A percentile compares a stretch with the other conserved stretches of the same genome.
Conservation (phyloP, 495 filamentous ascomycete species). For the Geopyxis carbonaria region DNA sequence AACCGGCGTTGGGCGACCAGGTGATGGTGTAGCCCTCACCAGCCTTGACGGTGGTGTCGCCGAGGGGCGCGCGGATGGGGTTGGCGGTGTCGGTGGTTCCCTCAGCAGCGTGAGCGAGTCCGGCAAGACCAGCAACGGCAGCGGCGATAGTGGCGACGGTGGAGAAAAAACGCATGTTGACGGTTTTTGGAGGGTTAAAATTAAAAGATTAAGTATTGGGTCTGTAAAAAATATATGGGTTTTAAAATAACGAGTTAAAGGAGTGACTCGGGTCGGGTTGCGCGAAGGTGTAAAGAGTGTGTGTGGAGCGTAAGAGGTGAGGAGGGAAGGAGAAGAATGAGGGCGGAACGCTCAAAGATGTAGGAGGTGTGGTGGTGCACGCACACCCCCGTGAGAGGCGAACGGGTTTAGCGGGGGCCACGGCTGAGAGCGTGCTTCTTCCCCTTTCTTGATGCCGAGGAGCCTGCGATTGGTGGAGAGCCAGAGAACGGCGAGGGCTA, state of each 20-base stretch:
- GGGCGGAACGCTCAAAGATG: no score
- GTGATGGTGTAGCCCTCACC: conserved; percentile 2
- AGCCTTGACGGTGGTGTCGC: not conserved
- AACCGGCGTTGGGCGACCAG: conserved; percentile 4
- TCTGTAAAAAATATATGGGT: not conserved
- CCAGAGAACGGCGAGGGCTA: no score
- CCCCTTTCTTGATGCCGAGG: no score
- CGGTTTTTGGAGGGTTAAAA: not conserved
- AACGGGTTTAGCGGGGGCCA: no score
- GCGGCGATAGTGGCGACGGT: not conserved
- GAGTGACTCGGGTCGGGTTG: conserved; percentile 5
- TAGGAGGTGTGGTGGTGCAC: no score
- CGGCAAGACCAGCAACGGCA: not conserved
- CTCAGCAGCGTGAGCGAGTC: not conserved
- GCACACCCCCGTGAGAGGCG: no score
- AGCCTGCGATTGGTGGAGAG: no score
- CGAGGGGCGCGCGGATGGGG: conserved; percentile 6
- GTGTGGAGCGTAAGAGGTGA: no score
- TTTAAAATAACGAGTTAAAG: no score
- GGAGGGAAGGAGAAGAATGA: no score
- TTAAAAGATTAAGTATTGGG: not conserved
- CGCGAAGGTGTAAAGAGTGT: no score
- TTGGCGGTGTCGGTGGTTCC: not conserved
- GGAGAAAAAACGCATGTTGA: conserved; percentile 4
- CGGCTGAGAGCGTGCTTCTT: no score